These are phyloP conservation scores for Tarenaya hassleriana DNA, from an alignment of 345 rosid genomes.

Conservation along the genomic window DNA sequence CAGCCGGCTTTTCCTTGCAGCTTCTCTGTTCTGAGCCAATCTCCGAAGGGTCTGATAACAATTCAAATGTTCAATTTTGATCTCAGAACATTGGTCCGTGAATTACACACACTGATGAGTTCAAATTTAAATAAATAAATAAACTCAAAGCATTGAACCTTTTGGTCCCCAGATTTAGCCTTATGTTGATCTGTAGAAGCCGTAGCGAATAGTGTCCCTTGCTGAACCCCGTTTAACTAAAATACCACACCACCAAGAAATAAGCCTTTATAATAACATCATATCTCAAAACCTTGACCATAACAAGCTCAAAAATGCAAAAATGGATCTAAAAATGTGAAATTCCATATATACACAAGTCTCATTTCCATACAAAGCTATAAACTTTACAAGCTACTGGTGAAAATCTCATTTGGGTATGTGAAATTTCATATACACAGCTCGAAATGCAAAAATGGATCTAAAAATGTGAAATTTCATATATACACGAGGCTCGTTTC, in stretches of 20 bases:
- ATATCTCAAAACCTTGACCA: neutral
- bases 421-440: too few species aligned
- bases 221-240: slow-evolving; percentile 44
- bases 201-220: slow-evolving; percentile 38
- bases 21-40: slow-evolving; percentile 94
- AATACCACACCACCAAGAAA: too few species aligned
- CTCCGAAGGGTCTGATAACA: slow-evolving; percentile 57
- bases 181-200: slow-evolving; percentile 59
- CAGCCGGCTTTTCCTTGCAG: slow-evolving; percentile 86
- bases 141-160: slow-evolving; percentile 36
- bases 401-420: too few species aligned
- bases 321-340: slow-evolving; percentile 5
- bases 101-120: slow-evolving; percentile 7
- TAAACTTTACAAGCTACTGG: slow-evolving; percentile 9
- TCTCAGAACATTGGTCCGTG: neutral
- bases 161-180: slow-evolving; percentile 53
- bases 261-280: too few species aligned
- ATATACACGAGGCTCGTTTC: too few species aligned
- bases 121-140: too few species aligned
- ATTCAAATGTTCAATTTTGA: slow-evolving; percentile 11
- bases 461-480: too few species aligned
- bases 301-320: slow-evolving; percentile 7
- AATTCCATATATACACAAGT: too few species aligned
- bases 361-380: too few species aligned
- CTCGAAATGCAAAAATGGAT: slow-evolving; percentile 5